A percentile compares a stretch with the other conserved stretches of the same genome.
Conservation (phyloP, 2,329 filamentous ascomycete genomes). For the Fusarium napiforme region DNA sequence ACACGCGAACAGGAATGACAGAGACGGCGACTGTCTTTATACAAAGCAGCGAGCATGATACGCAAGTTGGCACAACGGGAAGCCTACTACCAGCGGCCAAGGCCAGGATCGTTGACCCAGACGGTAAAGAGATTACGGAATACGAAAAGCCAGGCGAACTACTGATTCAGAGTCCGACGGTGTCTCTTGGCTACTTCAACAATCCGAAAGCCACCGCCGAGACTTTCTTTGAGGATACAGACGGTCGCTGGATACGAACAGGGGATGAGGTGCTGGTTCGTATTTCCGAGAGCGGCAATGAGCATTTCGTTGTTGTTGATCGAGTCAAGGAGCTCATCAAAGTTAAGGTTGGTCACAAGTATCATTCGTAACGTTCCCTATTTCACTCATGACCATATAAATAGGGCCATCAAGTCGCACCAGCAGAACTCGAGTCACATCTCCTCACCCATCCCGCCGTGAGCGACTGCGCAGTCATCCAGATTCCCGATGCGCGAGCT, state of each 20-base stretch:
- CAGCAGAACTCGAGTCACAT: slow-evolving; percentile 81
- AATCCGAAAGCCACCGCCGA: slow-evolving; percentile 85
- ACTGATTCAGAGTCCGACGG: slow-evolving; percentile 79
- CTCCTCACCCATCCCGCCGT: slow-evolving; percentile 76
- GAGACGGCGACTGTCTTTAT: slow-evolving; percentile 17
- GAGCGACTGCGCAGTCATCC: slow-evolving; percentile 80
- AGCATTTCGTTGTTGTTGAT: slow-evolving; percentile 88
- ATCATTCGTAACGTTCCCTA: too few species aligned
- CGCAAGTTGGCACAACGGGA: slow-evolving; percentile 75
- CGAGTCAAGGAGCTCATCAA: slow-evolving; percentile 78
- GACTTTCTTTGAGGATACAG: slow-evolving; percentile 74
- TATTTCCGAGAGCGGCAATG: slow-evolving; percentile 70
- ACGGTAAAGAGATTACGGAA: slow-evolving; percentile 74
- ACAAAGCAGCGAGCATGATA: slow-evolving; percentile 63
- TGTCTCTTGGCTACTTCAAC: slow-evolving; percentile 85
- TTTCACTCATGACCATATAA: too few species aligned
- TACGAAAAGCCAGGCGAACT: slow-evolving; percentile 83
- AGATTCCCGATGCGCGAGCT: slow-evolving; percentile 68
- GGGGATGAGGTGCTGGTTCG: slow-evolving; percentile 84
- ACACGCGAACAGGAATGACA: slow-evolving; percentile 62
- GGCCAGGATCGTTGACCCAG: slow-evolving; percentile 70
- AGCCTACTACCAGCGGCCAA: slow-evolving; percentile 71
- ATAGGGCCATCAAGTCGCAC: slow-evolving; percentile 79
- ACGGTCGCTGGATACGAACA: slow-evolving; percentile 81
- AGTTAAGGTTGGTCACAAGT: too few species aligned